Base-by-base conservation (phyloP, 2,329 filamentous ascomycete genomes). In the Cercospora sojina region DNA sequence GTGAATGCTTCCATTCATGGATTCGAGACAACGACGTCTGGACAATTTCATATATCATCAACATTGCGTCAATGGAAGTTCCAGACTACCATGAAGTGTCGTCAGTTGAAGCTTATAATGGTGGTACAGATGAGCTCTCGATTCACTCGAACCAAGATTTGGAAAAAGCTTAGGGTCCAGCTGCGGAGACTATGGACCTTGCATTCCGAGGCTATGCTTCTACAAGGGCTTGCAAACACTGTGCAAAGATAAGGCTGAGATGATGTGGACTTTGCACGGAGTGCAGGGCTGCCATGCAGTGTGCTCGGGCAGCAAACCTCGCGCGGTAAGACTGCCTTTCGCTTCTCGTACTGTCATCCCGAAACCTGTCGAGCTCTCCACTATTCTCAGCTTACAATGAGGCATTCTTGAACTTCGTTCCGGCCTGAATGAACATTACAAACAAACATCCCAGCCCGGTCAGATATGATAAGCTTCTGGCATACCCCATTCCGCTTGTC, bases 381-480 rank as follows among this genome's bases (percentile, higher is more conserved):
- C 10, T 9, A 16, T 47, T 3, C 20, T 25, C 27, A 16, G 8
- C 18, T 35, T 38, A 62, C 23, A 55, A 3, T 16, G 35, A 16
- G 51, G 38, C 20, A n/a, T 29, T 59, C 18, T 65, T 70, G 49
- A 73, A 64, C 62, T 68, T 68, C 32, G 70, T 72, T 43, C 73
- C 75, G 51, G 72, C 73, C 68, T 70, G 68, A 9, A 75, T 63
- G 38, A 73, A 76, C 53, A 77, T 62, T 16, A 69, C 68, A 32
- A 72, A 71, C 20, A 72, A 57, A 31, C 73, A 63, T 4, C 67
- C 69, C 61, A 74, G 59, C 1, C 74, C 74, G 5, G 41, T 51
- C 31, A 76, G 58, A 51, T 72, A 77, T 27, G 69, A 61, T 2
- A 62, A 31, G 8, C 67, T 72, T 49, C 75, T 69, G 18, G 64